Evolutionary conservation across 805 yeast genomes (phyloP).

Genomic region (Cyberlindnera lachancei): DNA sequence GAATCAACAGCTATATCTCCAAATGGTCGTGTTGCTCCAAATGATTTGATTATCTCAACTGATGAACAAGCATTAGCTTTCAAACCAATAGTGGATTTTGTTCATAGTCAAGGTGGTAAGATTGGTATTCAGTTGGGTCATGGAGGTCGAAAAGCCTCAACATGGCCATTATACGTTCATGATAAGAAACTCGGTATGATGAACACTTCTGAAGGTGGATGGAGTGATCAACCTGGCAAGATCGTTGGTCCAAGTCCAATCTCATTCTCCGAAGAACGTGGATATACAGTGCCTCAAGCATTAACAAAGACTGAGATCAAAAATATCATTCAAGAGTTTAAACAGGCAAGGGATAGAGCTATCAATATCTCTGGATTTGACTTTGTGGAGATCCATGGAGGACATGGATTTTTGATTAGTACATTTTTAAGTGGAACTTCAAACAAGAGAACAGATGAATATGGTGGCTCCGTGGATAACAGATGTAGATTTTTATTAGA

Average conservation of each 20-base stretch:
- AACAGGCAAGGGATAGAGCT: slow-evolving; percentile 41
- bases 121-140: slow-evolving; percentile 51
- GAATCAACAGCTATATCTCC: slow-evolving; percentile 39
- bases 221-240: no score
- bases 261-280: slow-evolving; percentile 17
- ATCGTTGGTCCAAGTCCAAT: slow-evolving; percentile 40
- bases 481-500: slow-evolving; percentile 43
- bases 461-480: slow-evolving; percentile 56
- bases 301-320: slow-evolving; percentile 36
- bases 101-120: slow-evolving; percentile 35
- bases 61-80: slow-evolving; percentile 39
- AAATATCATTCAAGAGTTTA: slow-evolving; percentile 34
- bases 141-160: slow-evolving; percentile 44
- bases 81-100: slow-evolving; percentile 35
- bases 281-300: slow-evolving; percentile 32
- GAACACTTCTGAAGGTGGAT: slow-evolving; percentile 31
- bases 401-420: slow-evolving; percentile 48
- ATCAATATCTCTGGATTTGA: slow-evolving; percentile 24
- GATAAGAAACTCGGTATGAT: slow-evolving; percentile 25
- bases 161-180: slow-evolving; percentile 25
- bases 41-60: slow-evolving; percentile 42
- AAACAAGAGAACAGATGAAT: slow-evolving; percentile 50
- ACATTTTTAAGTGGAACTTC: slow-evolving; percentile 37
- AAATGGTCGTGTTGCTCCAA: slow-evolving; percentile 35
- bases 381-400: slow-evolving; percentile 27